These are phyloP conservation scores for Echites panduratus DNA, from an alignment of 257 asterid species.

Conservation along the genomic window DNA sequence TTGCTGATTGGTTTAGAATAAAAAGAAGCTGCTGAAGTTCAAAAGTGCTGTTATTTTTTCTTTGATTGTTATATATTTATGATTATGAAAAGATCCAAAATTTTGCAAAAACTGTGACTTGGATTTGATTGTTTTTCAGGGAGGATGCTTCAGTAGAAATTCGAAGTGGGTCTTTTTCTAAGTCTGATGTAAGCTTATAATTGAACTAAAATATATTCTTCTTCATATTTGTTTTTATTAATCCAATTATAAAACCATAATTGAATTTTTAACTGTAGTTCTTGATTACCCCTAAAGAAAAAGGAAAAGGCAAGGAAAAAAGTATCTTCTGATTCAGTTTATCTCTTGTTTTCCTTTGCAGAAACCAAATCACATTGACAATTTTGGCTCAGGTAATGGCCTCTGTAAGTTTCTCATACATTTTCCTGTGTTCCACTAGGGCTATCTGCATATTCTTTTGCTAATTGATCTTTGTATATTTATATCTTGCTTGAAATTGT, in stretches of 20 bases:
- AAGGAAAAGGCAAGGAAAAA: neutral
- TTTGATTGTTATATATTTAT: neutral
- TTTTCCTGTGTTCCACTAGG: neutral
- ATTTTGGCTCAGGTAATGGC: constrained; percentile 13
- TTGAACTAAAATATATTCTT: neutral
- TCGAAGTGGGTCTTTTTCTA: constrained; percentile 26
- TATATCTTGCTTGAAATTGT: neutral
- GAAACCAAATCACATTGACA: constrained; percentile 26
- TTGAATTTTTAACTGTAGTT: neutral
- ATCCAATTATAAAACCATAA: neutral
- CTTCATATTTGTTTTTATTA: no score
- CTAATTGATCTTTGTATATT: neutral
- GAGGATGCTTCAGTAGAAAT: constrained; percentile 35
- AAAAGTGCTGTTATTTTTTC: neutral
- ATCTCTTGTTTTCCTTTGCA: constrained; percentile 30
- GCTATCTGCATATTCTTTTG: neutral
- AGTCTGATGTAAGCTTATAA: constrained; percentile 34
- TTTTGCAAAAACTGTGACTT: neutral
- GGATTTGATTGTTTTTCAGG: constrained; percentile 35
- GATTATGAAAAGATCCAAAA: neutral
- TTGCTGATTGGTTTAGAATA: neutral
- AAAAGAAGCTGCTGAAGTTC: constrained; percentile 1
- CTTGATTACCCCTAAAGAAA: neutral
- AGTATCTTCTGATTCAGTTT: neutral
- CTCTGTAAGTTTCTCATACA: constrained; percentile 19